Conservation (phyloP, 805 yeast species). For the Isabelozyma rhagii region DNA sequence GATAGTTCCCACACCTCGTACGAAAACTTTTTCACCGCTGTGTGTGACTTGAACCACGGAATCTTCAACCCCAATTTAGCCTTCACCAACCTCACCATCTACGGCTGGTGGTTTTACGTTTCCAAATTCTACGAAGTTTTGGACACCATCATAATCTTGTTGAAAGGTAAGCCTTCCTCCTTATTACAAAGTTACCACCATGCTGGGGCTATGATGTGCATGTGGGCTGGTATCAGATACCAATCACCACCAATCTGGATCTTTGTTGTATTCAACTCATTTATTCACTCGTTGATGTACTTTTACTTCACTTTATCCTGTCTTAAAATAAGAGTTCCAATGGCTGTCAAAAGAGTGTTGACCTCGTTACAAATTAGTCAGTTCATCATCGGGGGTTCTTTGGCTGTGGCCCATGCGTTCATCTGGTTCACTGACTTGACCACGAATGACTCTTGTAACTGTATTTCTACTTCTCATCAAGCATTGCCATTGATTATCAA, state of each 20-base stretch:
- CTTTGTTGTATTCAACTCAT: constrained; percentile 75
- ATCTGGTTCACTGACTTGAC: constrained; percentile 53
- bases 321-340: constrained; percentile 56
- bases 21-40: constrained; percentile 55
- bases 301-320: constrained; percentile 62
- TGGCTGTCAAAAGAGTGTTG: constrained; percentile 51
- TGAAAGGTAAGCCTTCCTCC: constrained; percentile 66
- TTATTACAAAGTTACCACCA: constrained; percentile 73
- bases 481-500: constrained; percentile 61
- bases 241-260: constrained; percentile 78
- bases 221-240: constrained; percentile 76
- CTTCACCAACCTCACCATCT: constrained; percentile 45
- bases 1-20: constrained; percentile 17
- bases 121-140: constrained; percentile 71
- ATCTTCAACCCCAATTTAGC: constrained; percentile 39
- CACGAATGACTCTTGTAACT: constrained; percentile 39
- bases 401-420: constrained; percentile 64
- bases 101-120: constrained; percentile 65
- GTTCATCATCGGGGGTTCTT: constrained; percentile 64
- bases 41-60: constrained; percentile 60
- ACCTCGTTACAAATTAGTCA: constrained; percentile 69
- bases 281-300: constrained; percentile 74
- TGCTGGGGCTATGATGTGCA: constrained; percentile 75
- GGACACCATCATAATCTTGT: constrained; percentile 63
- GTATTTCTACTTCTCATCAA: constrained; percentile 58